phyloP scores from a whole-genome alignment of 2,329 filamentous ascomycete genomes.

The Fusarium sp. region DNA sequence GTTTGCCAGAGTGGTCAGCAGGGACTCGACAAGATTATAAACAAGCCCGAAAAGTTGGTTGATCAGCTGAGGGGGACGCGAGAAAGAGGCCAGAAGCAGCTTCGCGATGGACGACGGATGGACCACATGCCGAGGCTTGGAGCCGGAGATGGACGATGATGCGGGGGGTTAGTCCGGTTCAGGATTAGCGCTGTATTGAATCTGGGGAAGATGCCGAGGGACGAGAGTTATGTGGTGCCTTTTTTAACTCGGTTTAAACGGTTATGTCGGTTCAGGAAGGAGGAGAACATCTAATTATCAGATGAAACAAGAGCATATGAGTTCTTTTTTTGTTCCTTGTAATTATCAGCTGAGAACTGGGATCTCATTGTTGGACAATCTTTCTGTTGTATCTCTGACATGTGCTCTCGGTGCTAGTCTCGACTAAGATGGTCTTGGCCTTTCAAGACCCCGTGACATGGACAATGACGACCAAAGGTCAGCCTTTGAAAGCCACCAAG shows the following conservation, averaged over 20 bases:
- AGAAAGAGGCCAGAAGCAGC: slow-evolving; percentile 16
- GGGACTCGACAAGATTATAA: slow-evolving; percentile 30
- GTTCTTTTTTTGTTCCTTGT: background rate
- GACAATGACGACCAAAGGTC: slow-evolving; percentile 10
- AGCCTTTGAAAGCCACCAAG: background rate
- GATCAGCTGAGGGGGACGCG: slow-evolving; percentile 41
- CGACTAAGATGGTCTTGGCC: slow-evolving; percentile 7
- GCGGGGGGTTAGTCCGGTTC: slow-evolving; percentile 19
- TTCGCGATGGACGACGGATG: slow-evolving; percentile 12
- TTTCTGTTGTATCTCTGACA: slow-evolving; percentile 14
- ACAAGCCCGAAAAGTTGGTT: slow-evolving; percentile 9
- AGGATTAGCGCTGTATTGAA: slow-evolving; percentile 30
- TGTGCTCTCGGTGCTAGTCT: slow-evolving; percentile 30
- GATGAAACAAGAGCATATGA: background rate
- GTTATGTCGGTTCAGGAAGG: slow-evolving; percentile 3
- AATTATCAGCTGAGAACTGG: background rate
- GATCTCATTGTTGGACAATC: background rate
- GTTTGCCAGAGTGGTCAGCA: background rate
- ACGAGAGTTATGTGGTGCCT: slow-evolving; percentile 22
- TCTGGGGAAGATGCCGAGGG: slow-evolving; percentile 45
- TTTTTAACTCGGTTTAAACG: background rate
- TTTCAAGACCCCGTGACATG: slow-evolving; percentile 26
- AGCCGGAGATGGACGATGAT: slow-evolving; percentile 15
- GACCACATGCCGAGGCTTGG: slow-evolving; percentile 42
- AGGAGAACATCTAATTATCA: background rate